These are phyloP conservation scores for Castanopsis chinensis DNA, from an alignment of 306 rosid genomes.

Conservation along the genomic window DNA sequence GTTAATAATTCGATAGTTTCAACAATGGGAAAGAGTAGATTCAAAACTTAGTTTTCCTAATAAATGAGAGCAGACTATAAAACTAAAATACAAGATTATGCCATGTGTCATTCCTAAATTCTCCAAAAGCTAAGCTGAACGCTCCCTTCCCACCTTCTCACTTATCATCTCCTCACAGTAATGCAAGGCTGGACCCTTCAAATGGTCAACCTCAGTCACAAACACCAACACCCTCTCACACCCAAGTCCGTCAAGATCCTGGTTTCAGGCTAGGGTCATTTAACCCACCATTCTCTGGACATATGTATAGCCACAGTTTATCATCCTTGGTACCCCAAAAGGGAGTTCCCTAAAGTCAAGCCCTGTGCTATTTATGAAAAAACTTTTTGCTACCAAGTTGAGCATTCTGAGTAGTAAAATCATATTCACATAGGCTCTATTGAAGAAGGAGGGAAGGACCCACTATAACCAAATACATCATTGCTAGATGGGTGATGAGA, in stretches of 20 bases:
- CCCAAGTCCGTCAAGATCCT: slow-evolving; percentile 41
- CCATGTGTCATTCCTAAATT: too few species aligned
- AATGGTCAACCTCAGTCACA: slow-evolving; percentile 40
- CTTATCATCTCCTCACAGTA: slow-evolving; percentile 36
- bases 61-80: too few species aligned
- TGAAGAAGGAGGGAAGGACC: neutral
- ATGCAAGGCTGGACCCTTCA: slow-evolving; percentile 22
- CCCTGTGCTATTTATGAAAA: too few species aligned
- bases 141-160: slow-evolving; percentile 32
- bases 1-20: too few species aligned
- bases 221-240: slow-evolving; percentile 43
- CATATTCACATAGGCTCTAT: neutral
- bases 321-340: slow-evolving; percentile 35
- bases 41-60: too few species aligned
- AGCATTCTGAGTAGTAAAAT: neutral
- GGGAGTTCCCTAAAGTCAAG: too few species aligned
- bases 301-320: slow-evolving; percentile 49
- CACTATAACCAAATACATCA: slow-evolving; percentile 3
- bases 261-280: slow-evolving; percentile 43
- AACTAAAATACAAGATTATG: too few species aligned
- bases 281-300: slow-evolving; percentile 27
- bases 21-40: too few species aligned
- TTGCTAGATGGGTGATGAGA: neutral
- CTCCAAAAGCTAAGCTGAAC: slow-evolving; percentile 20
- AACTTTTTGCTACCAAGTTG: neutral